Conservation (phyloP, 2,329 filamentous ascomycete species). For the Penicillium sp. region DNA sequence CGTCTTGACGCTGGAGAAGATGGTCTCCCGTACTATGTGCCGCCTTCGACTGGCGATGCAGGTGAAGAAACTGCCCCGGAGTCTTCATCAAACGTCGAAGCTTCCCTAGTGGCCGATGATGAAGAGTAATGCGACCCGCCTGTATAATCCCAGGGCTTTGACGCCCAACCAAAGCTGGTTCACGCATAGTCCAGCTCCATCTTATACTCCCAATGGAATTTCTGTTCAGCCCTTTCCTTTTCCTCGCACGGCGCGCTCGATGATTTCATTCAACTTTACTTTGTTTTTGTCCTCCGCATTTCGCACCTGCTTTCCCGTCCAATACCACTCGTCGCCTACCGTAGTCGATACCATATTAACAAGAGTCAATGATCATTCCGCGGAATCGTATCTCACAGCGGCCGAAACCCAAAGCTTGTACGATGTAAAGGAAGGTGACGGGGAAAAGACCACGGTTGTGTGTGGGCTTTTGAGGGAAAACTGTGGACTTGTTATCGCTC, state of each 20-base stretch:
- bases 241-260: not conserved
- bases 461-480: too few species aligned
- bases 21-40: constrained; percentile 51
- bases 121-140: constrained; percentile 1
- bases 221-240: not conserved
- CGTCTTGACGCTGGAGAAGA: constrained; percentile 94
- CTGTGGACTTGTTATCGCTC: too few species aligned
- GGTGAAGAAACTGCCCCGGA: constrained; percentile 20
- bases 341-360: not conserved
- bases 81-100: constrained; percentile 13
- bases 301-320: not conserved
- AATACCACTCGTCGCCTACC: not conserved
- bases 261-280: not conserved
- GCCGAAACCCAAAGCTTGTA: too few species aligned
- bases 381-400: too few species aligned
- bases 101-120: constrained; percentile 14
- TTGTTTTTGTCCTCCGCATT: not conserved
- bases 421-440: too few species aligned
- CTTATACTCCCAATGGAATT: not conserved
- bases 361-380: not conserved
- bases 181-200: not conserved
- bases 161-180: not conserved
- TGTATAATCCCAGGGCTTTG: not conserved
- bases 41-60: constrained; percentile 21
- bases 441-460: too few species aligned